Evolutionary conservation across 495 filamentous ascomycete species (phyloP).

Genomic region (Usnea hakonensis): DNA sequence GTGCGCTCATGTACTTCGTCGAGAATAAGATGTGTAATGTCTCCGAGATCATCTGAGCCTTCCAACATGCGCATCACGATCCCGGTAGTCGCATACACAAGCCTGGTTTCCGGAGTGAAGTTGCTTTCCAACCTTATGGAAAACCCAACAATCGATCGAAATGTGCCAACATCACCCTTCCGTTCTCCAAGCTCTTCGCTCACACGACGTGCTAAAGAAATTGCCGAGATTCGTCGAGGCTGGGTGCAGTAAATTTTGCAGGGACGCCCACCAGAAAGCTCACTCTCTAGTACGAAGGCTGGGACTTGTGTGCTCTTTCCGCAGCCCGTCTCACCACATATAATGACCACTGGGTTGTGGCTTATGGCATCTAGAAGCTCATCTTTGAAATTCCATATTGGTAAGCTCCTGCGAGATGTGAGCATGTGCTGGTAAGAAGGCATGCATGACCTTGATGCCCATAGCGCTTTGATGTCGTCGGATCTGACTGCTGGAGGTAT

Average conservation of each 20-base stretch:
- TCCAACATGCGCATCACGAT: constrained; percentile 97
- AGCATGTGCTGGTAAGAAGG: constrained; percentile 45
- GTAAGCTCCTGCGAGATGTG: constrained; percentile 58
- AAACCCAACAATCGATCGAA: constrained; percentile 81
- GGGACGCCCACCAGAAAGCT: constrained; percentile 65
- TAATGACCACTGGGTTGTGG: constrained; percentile 70
- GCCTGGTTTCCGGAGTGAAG: constrained; percentile 64
- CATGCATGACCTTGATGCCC: constrained; percentile 59
- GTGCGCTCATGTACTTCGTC: constrained; percentile 63
- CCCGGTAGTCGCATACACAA: constrained; percentile 81
- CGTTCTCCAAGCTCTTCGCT: constrained; percentile 89
- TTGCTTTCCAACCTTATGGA: constrained; percentile 88
- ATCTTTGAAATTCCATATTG: constrained; percentile 79
- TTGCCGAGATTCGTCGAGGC: constrained; percentile 91
- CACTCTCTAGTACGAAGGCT: constrained; percentile 81
- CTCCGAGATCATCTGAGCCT: constrained; percentile 69
- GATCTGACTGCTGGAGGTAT: constrained; percentile 33
- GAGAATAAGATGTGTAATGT: constrained; percentile 85
- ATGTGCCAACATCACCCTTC: constrained; percentile 71
- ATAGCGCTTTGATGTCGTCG: constrained; percentile 53
- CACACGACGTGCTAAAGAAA: constrained; percentile 83
- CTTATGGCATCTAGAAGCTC: constrained; percentile 68
- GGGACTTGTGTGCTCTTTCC: constrained; percentile 97
- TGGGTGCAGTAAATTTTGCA: constrained; percentile 96
- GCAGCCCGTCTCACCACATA: constrained; percentile 93